phyloP scores from a whole-genome alignment of 192 early-diverging fungal species.

The Backusella sp. region DNA sequence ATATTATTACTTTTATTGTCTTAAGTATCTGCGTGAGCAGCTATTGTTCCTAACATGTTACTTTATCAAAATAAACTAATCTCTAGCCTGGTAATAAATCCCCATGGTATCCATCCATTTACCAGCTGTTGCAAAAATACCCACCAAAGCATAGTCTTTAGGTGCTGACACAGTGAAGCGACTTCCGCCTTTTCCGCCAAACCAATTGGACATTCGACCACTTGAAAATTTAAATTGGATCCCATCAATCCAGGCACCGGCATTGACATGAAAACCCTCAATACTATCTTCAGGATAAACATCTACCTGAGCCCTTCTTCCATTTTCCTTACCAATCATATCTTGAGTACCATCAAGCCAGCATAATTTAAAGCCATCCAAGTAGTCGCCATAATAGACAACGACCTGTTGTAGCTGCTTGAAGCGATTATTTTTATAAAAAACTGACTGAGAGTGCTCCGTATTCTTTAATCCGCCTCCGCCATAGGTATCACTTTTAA shows the following conservation, averaged over 20 bases:
- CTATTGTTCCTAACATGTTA: too few species aligned
- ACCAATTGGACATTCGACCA: conserved; percentile 56
- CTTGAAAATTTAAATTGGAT: conserved; percentile 51
- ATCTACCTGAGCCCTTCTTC: conserved; percentile 28
- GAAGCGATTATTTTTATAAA: conserved; percentile 13
- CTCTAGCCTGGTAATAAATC: conserved; percentile 40
- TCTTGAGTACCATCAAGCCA: conserved; percentile 43
- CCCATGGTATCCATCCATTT: conserved; percentile 54
- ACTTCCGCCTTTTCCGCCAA: conserved; percentile 52
- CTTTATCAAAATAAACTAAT: neutral
- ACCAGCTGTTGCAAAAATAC: conserved; percentile 52
- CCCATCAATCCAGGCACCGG: conserved; percentile 65
- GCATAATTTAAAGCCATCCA: conserved; percentile 52
- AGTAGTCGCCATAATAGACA: conserved; percentile 43
- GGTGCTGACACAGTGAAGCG: conserved; percentile 47
- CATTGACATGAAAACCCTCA: conserved; percentile 43
- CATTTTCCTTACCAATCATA: conserved; percentile 44
- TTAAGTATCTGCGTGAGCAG: too few species aligned
- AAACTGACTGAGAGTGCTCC: neutral
- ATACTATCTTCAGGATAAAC: conserved; percentile 51
- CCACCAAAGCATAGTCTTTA: conserved; percentile 49
- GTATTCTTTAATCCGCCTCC: neutral
- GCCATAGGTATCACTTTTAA: conserved; percentile 23
- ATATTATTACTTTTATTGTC: too few species aligned
- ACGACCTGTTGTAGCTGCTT: conserved; percentile 16